Conservation (phyloP, 2,329 filamentous ascomycete genomes). For the Alternaria gaisen region DNA sequence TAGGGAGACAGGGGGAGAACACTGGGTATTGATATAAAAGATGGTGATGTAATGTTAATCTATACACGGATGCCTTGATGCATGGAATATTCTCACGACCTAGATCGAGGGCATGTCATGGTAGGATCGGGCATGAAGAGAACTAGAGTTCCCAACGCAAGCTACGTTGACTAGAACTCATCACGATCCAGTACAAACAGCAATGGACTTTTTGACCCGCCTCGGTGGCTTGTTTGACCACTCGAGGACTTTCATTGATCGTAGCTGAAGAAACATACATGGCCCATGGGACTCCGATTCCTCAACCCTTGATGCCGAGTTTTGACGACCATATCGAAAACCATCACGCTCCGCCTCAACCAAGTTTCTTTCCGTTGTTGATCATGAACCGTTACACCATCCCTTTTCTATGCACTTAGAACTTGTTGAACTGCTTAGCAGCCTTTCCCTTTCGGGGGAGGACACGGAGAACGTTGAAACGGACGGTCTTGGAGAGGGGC, state of each 20-base stretch:
- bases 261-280: conserved; percentile 53
- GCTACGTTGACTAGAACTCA: conserved; percentile 2
- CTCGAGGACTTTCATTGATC: conserved; percentile 53
- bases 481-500: conserved; percentile 99
- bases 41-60: conserved; percentile 1
- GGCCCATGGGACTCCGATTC: conserved; percentile 52
- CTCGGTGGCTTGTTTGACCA: conserved; percentile 46
- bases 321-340: conserved; percentile 46
- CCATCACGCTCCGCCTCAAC: conserved; percentile 41
- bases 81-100: not conserved
- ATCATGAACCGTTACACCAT: conserved; percentile 43
- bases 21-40: not conserved
- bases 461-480: conserved; percentile 99
- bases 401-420: conserved; percentile 68
- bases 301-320: conserved; percentile 52
- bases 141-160: not conserved
- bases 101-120: not conserved
- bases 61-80: not conserved
- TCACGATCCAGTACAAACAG: conserved; percentile 13
- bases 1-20: conserved; percentile 1
- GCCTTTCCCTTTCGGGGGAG: conserved; percentile 96
- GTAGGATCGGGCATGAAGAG: not conserved
- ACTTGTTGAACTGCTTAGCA: conserved; percentile 98
- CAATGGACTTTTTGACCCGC: conserved; percentile 49
- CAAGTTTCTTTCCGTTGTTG: conserved; percentile 36